Base-by-base conservation (phyloP, 345 rosid genomes). In the Pistacia atlantica region DNA sequence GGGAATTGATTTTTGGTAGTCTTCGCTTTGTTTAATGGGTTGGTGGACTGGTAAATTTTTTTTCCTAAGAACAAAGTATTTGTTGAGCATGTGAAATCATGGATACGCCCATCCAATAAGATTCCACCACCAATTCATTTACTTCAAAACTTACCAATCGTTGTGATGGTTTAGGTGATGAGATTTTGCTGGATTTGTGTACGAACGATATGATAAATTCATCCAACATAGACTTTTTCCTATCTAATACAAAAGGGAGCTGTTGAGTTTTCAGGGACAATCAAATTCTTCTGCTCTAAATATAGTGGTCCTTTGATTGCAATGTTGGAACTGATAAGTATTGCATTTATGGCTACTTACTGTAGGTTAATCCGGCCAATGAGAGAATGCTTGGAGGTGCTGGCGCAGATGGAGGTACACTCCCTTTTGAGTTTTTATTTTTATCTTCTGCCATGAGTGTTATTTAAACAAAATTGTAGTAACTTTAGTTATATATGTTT, bases 331-430 rank as follows among this genome's bases (percentile, higher is more conserved):
- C 6, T 42, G 9, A 42, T 42, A 1, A 42, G 1, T 42, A 1
- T 42, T 42, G 46, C 46, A 42, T 37, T 1, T 7, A 54, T 51
- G 59, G 61, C 16, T 75, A 51, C 71, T 11, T 67, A 55, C 52
- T 59, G 16, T 58, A 95, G 98, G 98, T 87, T 1, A 90, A 84
- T 86, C 96, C 98, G 5, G 98, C 98, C 25, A 90, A 95, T 81
- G 96, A 85, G 82, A 81, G 80, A 67, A 93, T 95, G 98, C 85
- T 95, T 67, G 97, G 98, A 68, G 98, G 98, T 69, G 96, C 94
- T 79, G 98, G 98, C 60, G 98, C 95, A 0, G 97, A 95, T 83
- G 97, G 98, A 86, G 95, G 98, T 91, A 79, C 3, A 25, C 57
- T 17, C 59, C 8, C 51, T 71, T 20, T 71, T 20, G 28, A 12